Conservation (phyloP, 2,329 filamentous ascomycete genomes). For the Tolypocladium paradoxum region DNA sequence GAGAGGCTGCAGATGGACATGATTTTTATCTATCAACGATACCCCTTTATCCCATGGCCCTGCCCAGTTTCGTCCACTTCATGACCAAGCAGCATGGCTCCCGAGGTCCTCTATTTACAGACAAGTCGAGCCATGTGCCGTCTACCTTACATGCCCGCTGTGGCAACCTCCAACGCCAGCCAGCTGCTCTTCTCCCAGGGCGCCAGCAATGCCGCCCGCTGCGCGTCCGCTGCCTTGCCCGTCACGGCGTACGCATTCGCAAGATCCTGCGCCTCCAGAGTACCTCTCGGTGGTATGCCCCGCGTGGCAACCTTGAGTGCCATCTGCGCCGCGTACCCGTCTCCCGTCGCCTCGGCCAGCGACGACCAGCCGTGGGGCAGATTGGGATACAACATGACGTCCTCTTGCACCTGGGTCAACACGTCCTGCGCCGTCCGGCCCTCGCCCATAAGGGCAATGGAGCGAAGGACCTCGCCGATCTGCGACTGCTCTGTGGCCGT, state of each 20-base stretch:
- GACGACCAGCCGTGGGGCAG: conserved; percentile 73
- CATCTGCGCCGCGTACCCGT: conserved; percentile 57
- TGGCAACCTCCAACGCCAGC: conserved; percentile 37
- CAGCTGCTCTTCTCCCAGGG: conserved; percentile 66
- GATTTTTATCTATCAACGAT: not conserved
- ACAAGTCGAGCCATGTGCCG: not conserved
- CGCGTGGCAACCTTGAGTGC: conserved; percentile 68
- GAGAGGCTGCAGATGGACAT: not conserved
- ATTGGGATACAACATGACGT: conserved; percentile 72
- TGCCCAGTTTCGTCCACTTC: not conserved
- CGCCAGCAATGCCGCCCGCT: conserved; percentile 66
- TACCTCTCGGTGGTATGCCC: conserved; percentile 61
- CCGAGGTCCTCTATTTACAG: not conserved
- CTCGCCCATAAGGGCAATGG: conserved; percentile 52
- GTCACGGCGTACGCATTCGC: conserved; percentile 65
- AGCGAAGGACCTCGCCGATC: conserved; percentile 66
- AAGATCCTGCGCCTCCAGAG: conserved; percentile 57
- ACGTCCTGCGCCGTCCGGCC: conserved; percentile 37
- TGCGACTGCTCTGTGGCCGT: conserved; percentile 52
- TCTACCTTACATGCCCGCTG: conserved; percentile 10
- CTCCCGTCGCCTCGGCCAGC: conserved; percentile 50
- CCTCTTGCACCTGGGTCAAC: conserved; percentile 56
- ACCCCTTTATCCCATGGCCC: conserved; percentile 1
- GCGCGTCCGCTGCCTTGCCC: conserved; percentile 59
- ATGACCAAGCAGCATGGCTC: not conserved